A percentile compares a stretch with the other conserved stretches of the same genome.
Evolutionary conservation across 129 eudicot genomes (phyloP).

Genomic region (Deinandra increscens): DNA sequence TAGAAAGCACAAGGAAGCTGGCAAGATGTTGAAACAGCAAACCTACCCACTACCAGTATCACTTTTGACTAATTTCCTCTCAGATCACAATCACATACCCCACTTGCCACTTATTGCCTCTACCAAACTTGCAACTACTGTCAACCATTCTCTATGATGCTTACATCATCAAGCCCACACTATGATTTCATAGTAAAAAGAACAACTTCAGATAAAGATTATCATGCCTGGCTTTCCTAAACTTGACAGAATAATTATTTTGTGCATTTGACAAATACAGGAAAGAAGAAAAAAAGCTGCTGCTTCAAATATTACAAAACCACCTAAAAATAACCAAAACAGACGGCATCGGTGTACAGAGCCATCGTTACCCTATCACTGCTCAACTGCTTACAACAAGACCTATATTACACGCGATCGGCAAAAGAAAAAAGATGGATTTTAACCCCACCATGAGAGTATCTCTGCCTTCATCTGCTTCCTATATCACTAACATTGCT

Average conservation of each 20-base stretch:
- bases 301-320: constrained; percentile 29
- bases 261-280: constrained; percentile 37
- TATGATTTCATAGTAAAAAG: not conserved
- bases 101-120: not conserved
- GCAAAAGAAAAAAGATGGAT: not conserved
- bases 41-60: constrained; percentile 9
- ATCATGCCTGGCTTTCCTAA: constrained; percentile 14
- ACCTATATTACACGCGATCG: constrained; percentile 12
- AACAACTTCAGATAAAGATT: not conserved
- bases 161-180: not conserved
- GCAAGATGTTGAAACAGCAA: not conserved
- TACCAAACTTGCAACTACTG: not conserved
- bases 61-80: constrained; percentile 3
- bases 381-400: constrained; percentile 25
- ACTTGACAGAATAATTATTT: constrained; percentile 28
- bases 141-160: not conserved
- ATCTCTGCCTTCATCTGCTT: constrained; percentile 42
- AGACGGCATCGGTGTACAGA: constrained; percentile 15
- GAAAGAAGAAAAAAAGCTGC: not conserved
- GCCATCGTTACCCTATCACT: constrained; percentile 33
- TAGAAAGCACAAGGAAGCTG: not conserved
- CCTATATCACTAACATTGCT: constrained; percentile 47
- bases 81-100: constrained; percentile 3
- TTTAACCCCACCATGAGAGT: not conserved
- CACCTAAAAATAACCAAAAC: constrained; percentile 24